phyloP scores from a whole-genome alignment of 2,329 filamentous ascomycete genomes.

The Sarocladium strictum region DNA sequence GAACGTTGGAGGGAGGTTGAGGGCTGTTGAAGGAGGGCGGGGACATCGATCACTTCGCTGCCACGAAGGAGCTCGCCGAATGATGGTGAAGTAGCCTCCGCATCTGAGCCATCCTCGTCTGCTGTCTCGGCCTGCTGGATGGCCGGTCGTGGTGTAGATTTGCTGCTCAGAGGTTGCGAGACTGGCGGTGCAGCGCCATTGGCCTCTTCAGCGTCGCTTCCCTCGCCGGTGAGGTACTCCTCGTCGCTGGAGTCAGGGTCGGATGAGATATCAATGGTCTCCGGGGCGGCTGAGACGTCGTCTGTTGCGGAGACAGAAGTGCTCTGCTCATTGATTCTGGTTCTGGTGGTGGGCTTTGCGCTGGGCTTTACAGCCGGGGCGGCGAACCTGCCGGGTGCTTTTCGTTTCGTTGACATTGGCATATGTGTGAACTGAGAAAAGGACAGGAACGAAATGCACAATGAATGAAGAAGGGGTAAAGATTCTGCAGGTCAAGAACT shows the following conservation, averaged over 20 bases:
- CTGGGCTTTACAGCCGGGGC: constrained; percentile 47
- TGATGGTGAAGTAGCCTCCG: constrained; percentile 50
- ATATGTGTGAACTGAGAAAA: constrained; percentile 12
- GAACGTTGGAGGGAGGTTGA: constrained; percentile 24
- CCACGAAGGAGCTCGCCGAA: constrained; percentile 83
- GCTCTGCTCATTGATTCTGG: constrained; percentile 52
- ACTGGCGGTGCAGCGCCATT: constrained; percentile 9
- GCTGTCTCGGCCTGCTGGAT: constrained; percentile 8
- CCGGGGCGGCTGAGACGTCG: constrained; percentile 28
- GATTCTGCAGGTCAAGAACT: background rate
- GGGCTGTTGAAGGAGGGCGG: constrained; percentile 47
- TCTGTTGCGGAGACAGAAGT: constrained; percentile 44
- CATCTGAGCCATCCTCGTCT: constrained; percentile 17
- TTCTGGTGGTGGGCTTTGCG: constrained; percentile 38
- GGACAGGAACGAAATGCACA: background rate
- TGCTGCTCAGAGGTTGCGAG: constrained; percentile 17
- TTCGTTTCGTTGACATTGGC: constrained; percentile 56
- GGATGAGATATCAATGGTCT: constrained; percentile 53
- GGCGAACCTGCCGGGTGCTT: constrained; percentile 50
- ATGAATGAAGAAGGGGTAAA: background rate
- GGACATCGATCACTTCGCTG: constrained; percentile 67
- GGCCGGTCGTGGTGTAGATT: constrained; percentile 12
- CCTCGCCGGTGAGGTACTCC: constrained; percentile 34
- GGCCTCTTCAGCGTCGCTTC: constrained; percentile 25
- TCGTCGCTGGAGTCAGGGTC: constrained; percentile 43